Evolutionary conservation across 306 rosid species (phyloP), one percentile per base, ranked within the genome.

Genomic region (Inga laurina): DNA sequence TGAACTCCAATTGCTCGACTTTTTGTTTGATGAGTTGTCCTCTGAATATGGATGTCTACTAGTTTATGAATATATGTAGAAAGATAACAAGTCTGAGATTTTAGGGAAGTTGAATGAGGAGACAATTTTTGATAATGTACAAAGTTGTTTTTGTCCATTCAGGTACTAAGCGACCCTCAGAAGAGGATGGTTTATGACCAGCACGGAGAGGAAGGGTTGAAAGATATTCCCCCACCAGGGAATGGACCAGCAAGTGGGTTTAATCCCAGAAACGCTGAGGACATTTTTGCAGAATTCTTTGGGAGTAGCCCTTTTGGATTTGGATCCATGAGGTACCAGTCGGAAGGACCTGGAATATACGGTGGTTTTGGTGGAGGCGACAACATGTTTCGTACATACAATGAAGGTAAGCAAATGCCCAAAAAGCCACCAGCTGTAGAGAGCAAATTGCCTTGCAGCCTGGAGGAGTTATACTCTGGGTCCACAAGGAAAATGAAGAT

Each of bases 401-500:
- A 89, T 74, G 97, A 90, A 70, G 72, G 89, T 8, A 68, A 59
- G 18, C 34, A 65, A 49, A 78, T 83, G 72, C 97, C 94, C 9
- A 94, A 90, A 89, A 97, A 97, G 85, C 95, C 97, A 32, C 89
- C 83, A 11, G 88, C 99, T 44, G 96, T 94, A 18, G 99, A 97
- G 81, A 92, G 86, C 88, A 97, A 89, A 85, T 82, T 97, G 86
- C 88, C 95, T 48, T 97, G 99, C 79, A 90, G 85, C 87, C 92
- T 97, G 84, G 94, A 88, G 75, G 98, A 94, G 89, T 83, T 97
- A 32, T 94, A 89, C 84, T 27, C 95, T 57, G 99, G 99, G 71
- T 94, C 99, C 7, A 92, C 97, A 0, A 89, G 99, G 92, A 97
- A 94, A 87, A 97, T 97, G 99, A 97, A 97, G 90, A 97, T 97